Conservation (phyloP, 2,329 filamentous ascomycete genomes). For the Cladosporium sp. region DNA sequence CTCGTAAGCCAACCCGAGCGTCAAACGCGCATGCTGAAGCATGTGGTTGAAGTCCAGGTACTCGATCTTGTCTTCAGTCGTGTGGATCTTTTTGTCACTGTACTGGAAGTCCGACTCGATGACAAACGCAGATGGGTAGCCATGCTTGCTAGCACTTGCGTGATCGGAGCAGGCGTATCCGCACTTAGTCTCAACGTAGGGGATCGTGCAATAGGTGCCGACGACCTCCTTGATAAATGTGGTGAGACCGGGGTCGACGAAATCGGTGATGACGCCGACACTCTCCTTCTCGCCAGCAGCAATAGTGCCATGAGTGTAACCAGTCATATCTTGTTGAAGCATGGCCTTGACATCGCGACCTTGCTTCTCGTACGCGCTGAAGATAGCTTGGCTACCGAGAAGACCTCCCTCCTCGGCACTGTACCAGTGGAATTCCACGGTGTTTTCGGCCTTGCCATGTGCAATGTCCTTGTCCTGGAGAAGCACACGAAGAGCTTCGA, state of each 20-base stretch:
- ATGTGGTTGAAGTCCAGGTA: constrained; percentile 84
- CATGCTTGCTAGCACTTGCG: constrained; percentile 71
- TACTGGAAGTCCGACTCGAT: constrained; percentile 72
- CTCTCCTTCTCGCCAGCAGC: constrained; percentile 81
- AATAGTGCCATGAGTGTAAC: constrained; percentile 79
- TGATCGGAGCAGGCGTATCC: constrained; percentile 83
- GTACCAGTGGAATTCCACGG: constrained; percentile 97
- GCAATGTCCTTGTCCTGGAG: constrained; percentile 69
- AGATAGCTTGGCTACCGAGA: constrained; percentile 86
- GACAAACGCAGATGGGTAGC: constrained; percentile 74
- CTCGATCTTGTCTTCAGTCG: constrained; percentile 69
- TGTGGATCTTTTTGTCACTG: constrained; percentile 68
- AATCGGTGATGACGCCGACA: constrained; percentile 92
- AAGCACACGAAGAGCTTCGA: constrained; percentile 84
- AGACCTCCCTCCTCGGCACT: constrained; percentile 86
- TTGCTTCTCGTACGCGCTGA: constrained; percentile 73
- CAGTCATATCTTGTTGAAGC: constrained; percentile 98
- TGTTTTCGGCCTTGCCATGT: constrained; percentile 73
- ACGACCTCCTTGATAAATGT: constrained; percentile 89
- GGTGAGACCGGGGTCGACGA: constrained; percentile 78
- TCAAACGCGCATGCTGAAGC: constrained; percentile 85
- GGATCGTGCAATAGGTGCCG: constrained; percentile 83
- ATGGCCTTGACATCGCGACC: constrained; percentile 84
- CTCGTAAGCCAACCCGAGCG: constrained; percentile 80
- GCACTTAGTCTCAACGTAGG: constrained; percentile 83